These are phyloP conservation scores for Allomyces macrogynus DNA, from an alignment of 192 early-diverging fungal genomes.

Conservation along the genomic window DNA sequence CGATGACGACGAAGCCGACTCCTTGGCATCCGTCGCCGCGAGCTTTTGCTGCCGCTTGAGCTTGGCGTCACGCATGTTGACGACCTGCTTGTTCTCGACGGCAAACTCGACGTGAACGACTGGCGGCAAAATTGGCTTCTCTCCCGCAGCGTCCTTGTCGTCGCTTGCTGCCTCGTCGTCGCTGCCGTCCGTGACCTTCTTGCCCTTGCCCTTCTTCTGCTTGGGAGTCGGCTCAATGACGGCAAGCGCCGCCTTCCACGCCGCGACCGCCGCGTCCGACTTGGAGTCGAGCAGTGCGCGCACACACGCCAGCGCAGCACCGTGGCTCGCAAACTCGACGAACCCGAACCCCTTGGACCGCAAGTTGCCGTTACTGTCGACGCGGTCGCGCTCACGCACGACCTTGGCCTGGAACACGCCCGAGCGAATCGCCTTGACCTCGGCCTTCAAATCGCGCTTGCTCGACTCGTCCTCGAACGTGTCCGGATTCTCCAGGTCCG, in stretches of 20 bases:
- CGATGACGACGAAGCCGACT: too few relatives aligned
- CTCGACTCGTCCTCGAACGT: conserved; percentile 34
- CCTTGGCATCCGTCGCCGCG: background rate
- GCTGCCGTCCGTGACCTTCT: background rate
- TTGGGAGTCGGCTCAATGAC: conserved; percentile 2
- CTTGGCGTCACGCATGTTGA: conserved; percentile 1
- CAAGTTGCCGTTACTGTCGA: conserved; percentile 43
- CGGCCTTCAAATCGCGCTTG: conserved; percentile 49
- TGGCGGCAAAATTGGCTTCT: background rate
- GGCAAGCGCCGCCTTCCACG: conserved; percentile 7
- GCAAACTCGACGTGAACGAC: background rate
- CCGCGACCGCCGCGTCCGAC: conserved; percentile 9
- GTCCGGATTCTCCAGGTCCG: conserved; percentile 10
- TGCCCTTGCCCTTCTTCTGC: conserved; percentile 1
- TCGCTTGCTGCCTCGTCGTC: background rate
- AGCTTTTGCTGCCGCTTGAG: background rate
- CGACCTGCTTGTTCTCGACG: background rate
- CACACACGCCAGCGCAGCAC: conserved; percentile 80
- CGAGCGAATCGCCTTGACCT: conserved; percentile 29
- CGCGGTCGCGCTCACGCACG: conserved; percentile 50
- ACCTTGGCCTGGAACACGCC: conserved; percentile 60
- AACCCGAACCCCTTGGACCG: conserved; percentile 81
- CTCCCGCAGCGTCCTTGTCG: background rate
- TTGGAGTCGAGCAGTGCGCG: conserved; percentile 73
- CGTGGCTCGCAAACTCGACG: conserved; percentile 69